Evolutionary conservation across 169 alveolate genomes (phyloP), one percentile per base, ranked within the genome.

Genomic region (Perkinsus chesapeaki): DNA sequence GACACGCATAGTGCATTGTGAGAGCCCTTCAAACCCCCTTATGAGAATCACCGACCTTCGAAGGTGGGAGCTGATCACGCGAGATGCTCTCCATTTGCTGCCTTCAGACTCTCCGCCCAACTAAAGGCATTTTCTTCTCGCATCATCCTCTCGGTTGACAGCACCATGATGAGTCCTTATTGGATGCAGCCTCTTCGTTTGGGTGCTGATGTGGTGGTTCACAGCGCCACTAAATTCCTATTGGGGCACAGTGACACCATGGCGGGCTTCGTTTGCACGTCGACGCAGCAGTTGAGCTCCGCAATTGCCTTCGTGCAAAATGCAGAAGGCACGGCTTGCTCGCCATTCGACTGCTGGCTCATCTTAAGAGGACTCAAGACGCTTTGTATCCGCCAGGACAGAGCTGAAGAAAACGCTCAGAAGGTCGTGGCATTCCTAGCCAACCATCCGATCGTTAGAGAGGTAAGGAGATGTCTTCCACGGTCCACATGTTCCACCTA

Each of bases 11-110:
- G 92, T 93, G 39, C 93, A 93, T 72, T 16, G 91, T 43, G 95
- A 93, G 92, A 92, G 93, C 48, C 95, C 95, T 5, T 93, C 95
- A 39, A 93, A 93, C 73, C 95, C 95, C 10, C 95, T 93, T 39
- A 93, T 93, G 95, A 39, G 92, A 31, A 93, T 93, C 95, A 82
- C 93, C 23, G 95, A 93, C 93, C 82, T 93, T 38, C 36, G 39
- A 91, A 1, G 73, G 73, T 34, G 27, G 23, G 82, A 39, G 34
- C 9, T 9, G 73, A n/a, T 0, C 73, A n/a, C 82, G 23, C 5
- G 60, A 16, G 60, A 16, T 43, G 23, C 60, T 5, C n/a, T n/a
- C n/a, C n/a, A n/a, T n/a, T n/a, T 43, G 23, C 60, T 43, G 60
- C 16, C 16, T 16, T 43, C 60, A 43, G 60, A 43, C 60, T 43